Percentiles rank a stretch among this genome's conserved stretches.
These are phyloP conservation scores for Nemania bipapillata DNA, from an alignment of 2,329 filamentous ascomycete genomes.

Conservation along the genomic window DNA sequence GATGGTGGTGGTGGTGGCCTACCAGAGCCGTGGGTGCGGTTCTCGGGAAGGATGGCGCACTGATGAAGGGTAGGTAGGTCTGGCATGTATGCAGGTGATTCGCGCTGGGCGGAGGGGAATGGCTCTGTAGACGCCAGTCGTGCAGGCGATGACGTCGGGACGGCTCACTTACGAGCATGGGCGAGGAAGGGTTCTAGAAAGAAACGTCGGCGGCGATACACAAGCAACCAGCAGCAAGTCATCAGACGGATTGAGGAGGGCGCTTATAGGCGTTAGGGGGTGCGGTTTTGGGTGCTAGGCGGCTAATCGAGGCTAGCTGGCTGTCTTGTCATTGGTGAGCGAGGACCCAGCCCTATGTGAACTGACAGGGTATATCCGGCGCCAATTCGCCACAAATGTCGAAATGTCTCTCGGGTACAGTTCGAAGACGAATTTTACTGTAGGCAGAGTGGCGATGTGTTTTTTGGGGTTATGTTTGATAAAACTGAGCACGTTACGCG, in stretches of 20 bases:
- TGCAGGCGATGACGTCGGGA: constrained; percentile 38
- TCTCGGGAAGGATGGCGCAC: constrained; percentile 39
- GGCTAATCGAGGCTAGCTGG: constrained; percentile 43
- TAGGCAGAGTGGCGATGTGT: neutral
- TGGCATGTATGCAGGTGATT: constrained; percentile 46
- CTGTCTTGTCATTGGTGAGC: constrained; percentile 40
- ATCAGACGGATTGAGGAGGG: constrained; percentile 25
- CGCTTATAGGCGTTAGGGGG: constrained; percentile 41
- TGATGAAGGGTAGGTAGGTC: too few species aligned
- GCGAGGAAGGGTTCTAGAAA: constrained; percentile 46
- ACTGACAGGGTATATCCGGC: neutral
- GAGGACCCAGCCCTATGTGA: neutral
- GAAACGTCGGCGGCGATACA: constrained; percentile 36
- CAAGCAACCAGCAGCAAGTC: constrained; percentile 3
- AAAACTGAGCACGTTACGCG: neutral
- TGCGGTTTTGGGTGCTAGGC: constrained; percentile 37
- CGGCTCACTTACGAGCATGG: constrained; percentile 27
- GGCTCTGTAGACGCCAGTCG: constrained; percentile 40
- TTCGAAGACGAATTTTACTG: neutral
- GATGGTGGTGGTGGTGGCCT: constrained; percentile 26
- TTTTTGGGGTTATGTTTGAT: neutral
- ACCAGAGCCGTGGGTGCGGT: constrained; percentile 44
- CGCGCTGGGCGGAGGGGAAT: constrained; percentile 33
- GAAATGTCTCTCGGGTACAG: neutral
- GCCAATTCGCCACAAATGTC: neutral